A percentile compares a stretch with the other conserved stretches of the same genome.
These are phyloP conservation scores for Tulasnella calospora DNA, from an alignment of 768 basidiomycete species.

Conservation along the genomic window DNA sequence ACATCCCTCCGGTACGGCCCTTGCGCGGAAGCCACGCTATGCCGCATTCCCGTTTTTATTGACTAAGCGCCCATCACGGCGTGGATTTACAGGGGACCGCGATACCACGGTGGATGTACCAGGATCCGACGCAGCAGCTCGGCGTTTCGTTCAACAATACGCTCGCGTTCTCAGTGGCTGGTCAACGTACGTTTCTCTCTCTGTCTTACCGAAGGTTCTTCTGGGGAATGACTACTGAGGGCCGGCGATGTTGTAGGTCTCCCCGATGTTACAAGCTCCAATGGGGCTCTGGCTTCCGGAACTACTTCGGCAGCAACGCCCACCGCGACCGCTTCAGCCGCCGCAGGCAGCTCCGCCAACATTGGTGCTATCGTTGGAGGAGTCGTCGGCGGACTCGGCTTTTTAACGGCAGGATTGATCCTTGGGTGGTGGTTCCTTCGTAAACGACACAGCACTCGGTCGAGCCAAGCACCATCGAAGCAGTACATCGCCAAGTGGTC, in stretches of 20 bases:
- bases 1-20: conserved; percentile 21
- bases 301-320: neutral
- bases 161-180: neutral
- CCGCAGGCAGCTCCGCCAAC: neutral
- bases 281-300: neutral
- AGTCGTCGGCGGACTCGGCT: conserved; percentile 1
- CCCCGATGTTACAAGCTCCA: neutral
- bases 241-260: neutral
- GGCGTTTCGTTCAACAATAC: conserved; percentile 16
- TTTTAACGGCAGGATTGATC: neutral
- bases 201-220: neutral
- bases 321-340: neutral
- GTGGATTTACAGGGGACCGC: conserved; percentile 13
- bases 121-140: conserved; percentile 5
- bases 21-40: neutral
- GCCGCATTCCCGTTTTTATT: neutral
- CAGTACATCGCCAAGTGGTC: conserved; percentile 24
- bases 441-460: neutral
- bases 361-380: conserved; percentile 20
- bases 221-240: neutral
- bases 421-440: conserved; percentile 3
- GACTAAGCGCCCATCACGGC: neutral
- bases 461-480: conserved; percentile 17
- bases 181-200: neutral
- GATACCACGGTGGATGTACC: conserved; percentile 19